A percentile compares a stretch with the other conserved stretches of the same genome.
phyloP scores from a whole-genome alignment of 305 asterid genomes.

The Euphrasia arctica region DNA sequence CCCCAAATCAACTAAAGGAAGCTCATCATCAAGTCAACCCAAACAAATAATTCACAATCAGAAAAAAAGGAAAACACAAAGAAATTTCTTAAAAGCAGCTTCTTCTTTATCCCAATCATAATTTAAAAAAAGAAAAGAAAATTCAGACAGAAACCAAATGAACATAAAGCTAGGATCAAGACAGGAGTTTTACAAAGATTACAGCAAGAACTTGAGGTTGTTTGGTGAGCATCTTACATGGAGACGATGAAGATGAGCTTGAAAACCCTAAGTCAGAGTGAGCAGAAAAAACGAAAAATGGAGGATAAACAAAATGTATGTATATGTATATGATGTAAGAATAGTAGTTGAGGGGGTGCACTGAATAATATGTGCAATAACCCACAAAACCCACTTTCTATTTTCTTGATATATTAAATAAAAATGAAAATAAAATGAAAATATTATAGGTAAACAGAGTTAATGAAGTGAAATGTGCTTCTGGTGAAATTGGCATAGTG shows the following conservation, averaged over 20 bases:
- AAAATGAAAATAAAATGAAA: not conserved
- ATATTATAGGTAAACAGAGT: not conserved
- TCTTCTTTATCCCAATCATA: not conserved
- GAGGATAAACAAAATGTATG: conserved; percentile 7
- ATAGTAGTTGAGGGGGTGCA: conserved; percentile 23
- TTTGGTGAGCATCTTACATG: conserved; percentile 16
- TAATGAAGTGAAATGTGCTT: conserved; percentile 3
- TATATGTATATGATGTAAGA: conserved; percentile 17
- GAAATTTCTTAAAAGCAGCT: conserved; percentile 3
- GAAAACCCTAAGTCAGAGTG: conserved; percentile 37
- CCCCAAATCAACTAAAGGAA: conserved; percentile 14
- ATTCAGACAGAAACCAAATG: not conserved
- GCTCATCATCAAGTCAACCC: conserved; percentile 15
- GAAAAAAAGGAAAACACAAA: not conserved
- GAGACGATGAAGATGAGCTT: conserved; percentile 25
- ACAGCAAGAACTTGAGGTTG: conserved; percentile 21
- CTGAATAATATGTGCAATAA: conserved; percentile 10
- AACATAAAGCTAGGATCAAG: conserved; percentile 15
- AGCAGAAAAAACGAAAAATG: not conserved
- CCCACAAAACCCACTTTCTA: conserved; percentile 4
- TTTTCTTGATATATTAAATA: not conserved
- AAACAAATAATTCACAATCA: not conserved
- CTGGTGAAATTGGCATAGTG: conserved; percentile 12
- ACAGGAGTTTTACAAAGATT: not conserved
- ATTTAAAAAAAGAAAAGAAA: not conserved